Base-by-base conservation (phyloP, 495 filamentous ascomycete species). In the Penicillium diatomitis region DNA sequence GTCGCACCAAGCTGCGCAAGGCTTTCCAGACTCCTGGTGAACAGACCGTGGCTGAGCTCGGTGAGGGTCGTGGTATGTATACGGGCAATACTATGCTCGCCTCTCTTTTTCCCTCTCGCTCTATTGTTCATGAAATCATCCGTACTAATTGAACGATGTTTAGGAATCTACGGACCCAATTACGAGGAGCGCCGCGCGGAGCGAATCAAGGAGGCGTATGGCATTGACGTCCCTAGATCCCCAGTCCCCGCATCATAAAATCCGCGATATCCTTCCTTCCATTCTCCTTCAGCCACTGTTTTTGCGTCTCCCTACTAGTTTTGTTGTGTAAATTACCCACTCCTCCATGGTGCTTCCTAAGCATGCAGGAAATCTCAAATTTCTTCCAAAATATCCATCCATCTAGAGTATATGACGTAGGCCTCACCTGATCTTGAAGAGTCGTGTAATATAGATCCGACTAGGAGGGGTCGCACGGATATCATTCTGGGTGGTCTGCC, bases 121-220 rank as follows among this genome's bases (percentile, higher is more conserved):
- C 9, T 33, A 10, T 28, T 27, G 33, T 6, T 32, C 2, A 20
- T 34, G 33, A 5, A 37, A 36, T 37, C 32, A 46, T 12, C 6
- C 12, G 29, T 41, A 37, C 69, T 77, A 54, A 74, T 48, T 29
- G 30, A 20, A 2, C 1, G 20, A 31, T 41, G 10, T 35, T 8
- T 47, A 96, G 91, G 87, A 28, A 87, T 98, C 50, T 78, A 84
- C 51, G 88, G 76, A 31, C 84, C 86, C 9, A 88, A 88, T 29
- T 98, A 95, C 52, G 84, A 84, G 52, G 89, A 97, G 74, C 75
- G 94, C 66, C 81, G 94, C 56, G 75, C 79, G 44, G 75, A 88
- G 67, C 79, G 89, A 46, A 78, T 99, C 62, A 86, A 91, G 76
- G 81, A 91, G 72, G 85, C 82, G 54, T 97, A 96, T 59, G 90